These are phyloP conservation scores for Venturia nashicola DNA, from an alignment of 2,329 filamentous ascomycete species.

Conservation along the genomic window DNA sequence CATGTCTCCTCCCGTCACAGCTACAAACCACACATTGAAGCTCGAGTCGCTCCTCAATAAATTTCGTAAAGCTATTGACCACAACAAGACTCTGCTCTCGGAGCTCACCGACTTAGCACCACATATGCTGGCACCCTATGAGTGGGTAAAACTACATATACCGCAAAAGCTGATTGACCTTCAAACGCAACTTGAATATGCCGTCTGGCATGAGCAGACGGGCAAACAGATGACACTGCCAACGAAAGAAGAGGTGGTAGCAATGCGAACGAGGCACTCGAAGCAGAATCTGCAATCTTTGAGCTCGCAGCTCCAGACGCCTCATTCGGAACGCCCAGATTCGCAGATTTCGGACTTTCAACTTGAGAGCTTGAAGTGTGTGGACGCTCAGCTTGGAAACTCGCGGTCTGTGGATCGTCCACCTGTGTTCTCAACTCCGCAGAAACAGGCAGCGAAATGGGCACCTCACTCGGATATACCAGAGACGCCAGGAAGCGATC, in stretches of 20 bases:
- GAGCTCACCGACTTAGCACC: neutral
- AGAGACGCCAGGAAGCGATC: neutral
- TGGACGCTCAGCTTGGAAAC: neutral
- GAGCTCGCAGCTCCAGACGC: neutral
- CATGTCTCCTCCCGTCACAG: neutral
- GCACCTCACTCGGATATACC: neutral
- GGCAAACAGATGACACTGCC: neutral
- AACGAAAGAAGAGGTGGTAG: neutral
- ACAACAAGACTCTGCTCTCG: neutral
- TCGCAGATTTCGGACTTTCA: neutral
- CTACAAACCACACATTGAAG: neutral
- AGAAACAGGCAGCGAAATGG: neutral
- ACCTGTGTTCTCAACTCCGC: neutral
- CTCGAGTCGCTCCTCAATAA: neutral
- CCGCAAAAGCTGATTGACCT: neutral
- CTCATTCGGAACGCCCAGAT: neutral
- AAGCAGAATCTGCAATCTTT: neutral
- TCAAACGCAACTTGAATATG: neutral
- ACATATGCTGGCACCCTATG: neutral
- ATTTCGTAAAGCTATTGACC: neutral
- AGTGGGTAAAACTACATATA: neutral
- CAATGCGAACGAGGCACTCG: neutral
- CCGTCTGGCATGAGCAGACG: neutral
- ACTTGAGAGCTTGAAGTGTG: neutral
- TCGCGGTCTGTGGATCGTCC: neutral